Base-by-base conservation (phyloP, 1,284 basidiomycete genomes). In the Ganoderma leucocontextum region DNA sequence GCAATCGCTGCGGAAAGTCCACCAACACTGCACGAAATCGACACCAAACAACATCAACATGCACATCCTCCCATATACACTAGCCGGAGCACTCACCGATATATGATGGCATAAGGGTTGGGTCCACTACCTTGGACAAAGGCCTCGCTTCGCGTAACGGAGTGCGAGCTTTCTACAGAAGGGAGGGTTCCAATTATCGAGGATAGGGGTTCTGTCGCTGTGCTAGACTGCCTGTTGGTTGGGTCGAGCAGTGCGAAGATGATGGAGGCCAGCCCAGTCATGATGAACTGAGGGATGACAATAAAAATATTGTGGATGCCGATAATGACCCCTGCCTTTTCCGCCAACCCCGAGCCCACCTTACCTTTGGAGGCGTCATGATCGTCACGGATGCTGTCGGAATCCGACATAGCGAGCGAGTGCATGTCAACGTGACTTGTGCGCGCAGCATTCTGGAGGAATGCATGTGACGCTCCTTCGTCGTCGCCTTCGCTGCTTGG, bases 251-350 rank as follows among this genome's bases (percentile, higher is more conserved):
- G 72, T 19, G 90, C 89, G 75, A 93, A 92, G 47, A 92, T 82
- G 60, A 92, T 78, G 9, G 91, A 86, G 4, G 91, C 87, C 17
- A 93, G 74, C 13, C 86, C 91, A 0, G 89, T 91, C 60, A 92
- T 87, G 39, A 93, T 81, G 76, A 93, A 91, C 72, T 93, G 91
- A 4, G 89, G 92, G 19, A 92, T 82, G 64, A 97, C 96, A 72
- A 97, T 85, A 78, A 94, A 96, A 64, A 97, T 87, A 75, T 97
- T 98, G 79, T 97, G 95, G 66, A 97, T 96, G 44, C 95, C 95
- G 64, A 97, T 82, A 67, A 97, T 96, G 39, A 95, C 91, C n/a
- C 96, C 96, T 0, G 95, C 94, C 78, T 95, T 95, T 17, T 77
- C 75, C n/a, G 78, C 78, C 9, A 82, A 73, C 22, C 75, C 77